Evolutionary conservation across 352 stramenopile genomes (phyloP).

Genomic region (Phytophthora fragariae): DNA sequence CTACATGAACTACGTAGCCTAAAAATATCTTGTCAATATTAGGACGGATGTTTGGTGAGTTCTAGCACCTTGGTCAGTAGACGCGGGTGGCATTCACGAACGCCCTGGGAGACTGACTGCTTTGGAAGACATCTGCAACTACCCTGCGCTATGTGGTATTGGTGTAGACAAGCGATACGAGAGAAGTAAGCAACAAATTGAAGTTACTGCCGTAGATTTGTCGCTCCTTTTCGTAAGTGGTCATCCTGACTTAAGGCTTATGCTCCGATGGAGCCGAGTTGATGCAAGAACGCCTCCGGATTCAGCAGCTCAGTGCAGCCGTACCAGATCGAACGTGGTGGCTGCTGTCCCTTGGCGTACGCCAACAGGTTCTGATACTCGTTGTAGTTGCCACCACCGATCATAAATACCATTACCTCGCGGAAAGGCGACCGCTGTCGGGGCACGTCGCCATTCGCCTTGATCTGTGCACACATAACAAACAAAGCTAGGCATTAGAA

Average conservation of each 20-base stretch:
- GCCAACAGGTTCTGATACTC: conserved; percentile 90
- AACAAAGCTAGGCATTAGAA: not conserved
- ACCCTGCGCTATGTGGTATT: no score
- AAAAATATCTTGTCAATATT: no score
- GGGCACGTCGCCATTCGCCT: conserved; percentile 71
- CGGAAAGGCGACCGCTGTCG: conserved; percentile 81
- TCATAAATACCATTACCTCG: conserved; percentile 90
- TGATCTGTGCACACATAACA: conserved; percentile 53
- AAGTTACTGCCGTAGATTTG: not conserved
- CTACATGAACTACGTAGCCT: no score
- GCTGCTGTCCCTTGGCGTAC: conserved; percentile 77
- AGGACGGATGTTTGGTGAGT: no score
- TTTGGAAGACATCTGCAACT: no score
- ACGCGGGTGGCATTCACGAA: no score
- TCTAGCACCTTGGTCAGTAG: no score
- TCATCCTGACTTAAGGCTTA: conserved; percentile 30
- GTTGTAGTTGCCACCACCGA: conserved; percentile 89
- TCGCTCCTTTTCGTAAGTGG: not conserved
- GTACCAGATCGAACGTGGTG: conserved; percentile 83
- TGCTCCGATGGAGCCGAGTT: conserved; percentile 76
- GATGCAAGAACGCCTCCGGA: conserved; percentile 89
- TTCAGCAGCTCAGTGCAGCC: conserved; percentile 91
- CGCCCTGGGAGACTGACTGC: no score
- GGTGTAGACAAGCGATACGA: no score
- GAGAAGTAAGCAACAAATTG: not conserved